Evolutionary conservation across 2,329 filamentous ascomycete genomes (phyloP), one percentile per base, ranked within the genome.

Genomic region (Boeremia exigua): DNA sequence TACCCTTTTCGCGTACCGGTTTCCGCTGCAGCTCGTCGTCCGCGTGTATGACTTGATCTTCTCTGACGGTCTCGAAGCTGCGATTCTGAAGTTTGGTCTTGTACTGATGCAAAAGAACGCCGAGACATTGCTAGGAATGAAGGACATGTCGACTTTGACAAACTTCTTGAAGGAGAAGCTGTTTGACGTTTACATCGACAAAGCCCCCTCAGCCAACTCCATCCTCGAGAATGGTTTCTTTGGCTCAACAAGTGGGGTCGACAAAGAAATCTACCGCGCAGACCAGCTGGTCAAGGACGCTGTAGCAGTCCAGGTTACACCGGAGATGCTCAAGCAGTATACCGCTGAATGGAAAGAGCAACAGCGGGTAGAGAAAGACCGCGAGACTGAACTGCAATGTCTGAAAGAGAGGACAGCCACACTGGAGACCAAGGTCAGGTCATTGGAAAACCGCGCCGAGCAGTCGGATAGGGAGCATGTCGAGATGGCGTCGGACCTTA

Each of bases 141-240:
- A 90, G 37, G 95, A 98, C 70, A 98, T 99, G 92, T 83, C 88
- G 44, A 86, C 90, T 37, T 82, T 99, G 44, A 96, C 92, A 0
- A 90, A 85, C 3, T 97, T 96, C 78, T 81, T 99, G 25, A 96
- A 97, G 73, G 95, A 99, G 75, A 90, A 90, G 63, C 72, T 99
- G 0, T 99, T 99, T 62, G 95, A 99, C 70, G 92, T 92, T 34
- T 99, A 99, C 75, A 97, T 99, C 60, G 95, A 99, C 76, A 90
- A 92, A 66, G 86, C 92, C 7, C 95, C 95, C 0, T 96, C 92
- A 2, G 88, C 92, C n/a, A 92, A 88, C 46, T 96, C 92, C 14
- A 89, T 99, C 43, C 85, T 98, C 1, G 95, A 99, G 75, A 96
- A 92, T 38, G 95, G 95, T 12, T 99, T 99, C 81, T 99, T 99